Evolutionary conservation across 495 filamentous ascomycete genomes (phyloP).

Genomic region (Lepraria neglecta): DNA sequence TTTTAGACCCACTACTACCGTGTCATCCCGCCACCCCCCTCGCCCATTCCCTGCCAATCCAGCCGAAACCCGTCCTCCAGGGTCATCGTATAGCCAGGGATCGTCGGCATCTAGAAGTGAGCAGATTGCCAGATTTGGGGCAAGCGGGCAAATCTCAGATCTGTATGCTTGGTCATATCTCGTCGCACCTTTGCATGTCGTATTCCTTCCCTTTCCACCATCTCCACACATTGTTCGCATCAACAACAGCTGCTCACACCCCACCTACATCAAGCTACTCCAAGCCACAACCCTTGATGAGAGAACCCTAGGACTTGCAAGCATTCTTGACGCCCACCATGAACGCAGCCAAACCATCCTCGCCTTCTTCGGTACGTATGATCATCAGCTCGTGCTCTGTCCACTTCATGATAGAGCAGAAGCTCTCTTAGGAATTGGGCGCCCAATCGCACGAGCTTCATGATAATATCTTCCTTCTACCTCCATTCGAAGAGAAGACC

Average conservation of each 20-base stretch:
- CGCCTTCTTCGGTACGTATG: not conserved
- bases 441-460: too few species aligned
- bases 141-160: not conserved
- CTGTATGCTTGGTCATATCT: not conserved
- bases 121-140: not conserved
- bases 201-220: too few species aligned
- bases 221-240: too few species aligned
- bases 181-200: not conserved
- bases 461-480: not conserved
- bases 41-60: conserved; percentile 4
- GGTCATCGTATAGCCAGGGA: conserved; percentile 2
- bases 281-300: not conserved
- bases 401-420: not conserved
- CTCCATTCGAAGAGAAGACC: not conserved
- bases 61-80: not conserved
- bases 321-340: not conserved
- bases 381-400: not conserved
- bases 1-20: conserved; percentile 5
- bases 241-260: too few species aligned
- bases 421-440: not conserved
- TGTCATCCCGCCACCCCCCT: conserved; percentile 10
- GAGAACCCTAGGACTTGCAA: not conserved
- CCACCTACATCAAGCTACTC: not conserved
- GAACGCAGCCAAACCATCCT: not conserved
- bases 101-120: not conserved